A percentile compares a stretch with the other conserved stretches of the same genome.
These are phyloP conservation scores for Puccinia hordei DNA, from an alignment of 1,284 basidiomycete genomes.

Conservation along the genomic window DNA sequence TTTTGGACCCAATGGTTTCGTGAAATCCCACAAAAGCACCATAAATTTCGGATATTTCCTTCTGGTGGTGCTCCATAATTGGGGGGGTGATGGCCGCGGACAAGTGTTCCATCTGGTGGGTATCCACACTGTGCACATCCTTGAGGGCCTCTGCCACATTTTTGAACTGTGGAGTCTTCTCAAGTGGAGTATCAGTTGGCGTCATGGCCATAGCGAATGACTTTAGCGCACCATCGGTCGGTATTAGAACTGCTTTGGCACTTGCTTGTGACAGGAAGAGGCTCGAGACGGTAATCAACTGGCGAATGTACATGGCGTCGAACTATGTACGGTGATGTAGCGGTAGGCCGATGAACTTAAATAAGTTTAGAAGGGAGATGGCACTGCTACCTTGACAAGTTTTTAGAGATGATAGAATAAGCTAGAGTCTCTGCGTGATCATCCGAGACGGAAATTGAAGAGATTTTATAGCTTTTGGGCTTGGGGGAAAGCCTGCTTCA, in stretches of 20 bases:
- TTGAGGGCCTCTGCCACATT: neutral
- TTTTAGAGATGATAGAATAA: neutral
- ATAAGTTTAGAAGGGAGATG: neutral
- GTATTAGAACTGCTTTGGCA: neutral
- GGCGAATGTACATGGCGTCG: neutral
- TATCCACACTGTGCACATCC: neutral
- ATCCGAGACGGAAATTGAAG: no score
- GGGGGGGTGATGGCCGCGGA: no score
- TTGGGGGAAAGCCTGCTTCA: neutral
- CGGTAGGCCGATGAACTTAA: neutral
- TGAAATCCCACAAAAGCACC: neutral
- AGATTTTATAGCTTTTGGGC: neutral
- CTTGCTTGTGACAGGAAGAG: neutral
- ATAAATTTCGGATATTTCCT: neutral
- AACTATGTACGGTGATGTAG: neutral
- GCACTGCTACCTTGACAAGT: neutral
- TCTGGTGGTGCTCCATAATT: neutral
- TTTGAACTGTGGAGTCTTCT: neutral
- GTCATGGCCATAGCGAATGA: neutral
- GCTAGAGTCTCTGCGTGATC: no score
- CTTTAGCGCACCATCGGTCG: neutral
- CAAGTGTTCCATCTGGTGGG: neutral
- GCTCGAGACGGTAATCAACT: slow-evolving; percentile 10
- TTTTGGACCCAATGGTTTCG: neutral
- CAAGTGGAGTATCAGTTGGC: neutral